A percentile compares a stretch with the other conserved stretches of the same genome.
Conservation (phyloP, 2,329 filamentous ascomycete species). For the Ilyonectria destructans region DNA sequence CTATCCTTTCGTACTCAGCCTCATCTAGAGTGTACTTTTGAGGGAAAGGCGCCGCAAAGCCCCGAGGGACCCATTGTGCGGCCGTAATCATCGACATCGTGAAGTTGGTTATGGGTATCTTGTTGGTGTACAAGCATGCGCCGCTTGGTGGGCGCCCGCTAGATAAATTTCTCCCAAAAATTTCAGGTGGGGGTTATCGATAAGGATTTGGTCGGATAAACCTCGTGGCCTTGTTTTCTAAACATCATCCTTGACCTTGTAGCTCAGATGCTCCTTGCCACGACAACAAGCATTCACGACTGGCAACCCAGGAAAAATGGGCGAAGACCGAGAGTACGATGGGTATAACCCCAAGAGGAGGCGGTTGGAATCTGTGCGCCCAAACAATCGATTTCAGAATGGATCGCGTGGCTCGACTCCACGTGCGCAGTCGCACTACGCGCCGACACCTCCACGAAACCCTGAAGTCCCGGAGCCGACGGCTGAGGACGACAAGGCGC, state of each 20-base stretch:
- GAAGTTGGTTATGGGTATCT: conserved; percentile 50
- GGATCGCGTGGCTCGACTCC: conserved; percentile 55
- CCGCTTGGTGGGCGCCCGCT: conserved; percentile 34
- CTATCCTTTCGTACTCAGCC: conserved; percentile 82
- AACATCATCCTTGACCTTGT: conserved; percentile 21
- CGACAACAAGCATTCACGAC: conserved; percentile 13
- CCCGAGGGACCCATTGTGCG: conserved; percentile 83
- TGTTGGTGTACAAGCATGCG: conserved; percentile 38
- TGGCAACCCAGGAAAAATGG: conserved; percentile 47
- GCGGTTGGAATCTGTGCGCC: conserved; percentile 54
- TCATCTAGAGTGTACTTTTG: conserved; percentile 84
- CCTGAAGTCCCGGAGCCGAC: conserved; percentile 72
- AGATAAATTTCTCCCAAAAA: conserved; percentile 55
- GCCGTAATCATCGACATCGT: conserved; percentile 83
- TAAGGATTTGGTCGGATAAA: conserved; percentile 52
- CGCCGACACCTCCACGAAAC: conserved; percentile 57
- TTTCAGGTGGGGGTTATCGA: conserved; percentile 60
- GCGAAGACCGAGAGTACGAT: conserved; percentile 56
- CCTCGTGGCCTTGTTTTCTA: conserved; percentile 36
- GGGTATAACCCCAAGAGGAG: conserved; percentile 60
- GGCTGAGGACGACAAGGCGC: conserved; percentile 79
- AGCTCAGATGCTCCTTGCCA: conserved; percentile 9
- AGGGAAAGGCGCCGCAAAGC: conserved; percentile 83
- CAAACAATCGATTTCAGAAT: conserved; percentile 51
- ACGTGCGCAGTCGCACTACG: conserved; percentile 58